Base-by-base conservation (phyloP, 2,329 filamentous ascomycete species). In the Phaeosphaeria sp. region DNA sequence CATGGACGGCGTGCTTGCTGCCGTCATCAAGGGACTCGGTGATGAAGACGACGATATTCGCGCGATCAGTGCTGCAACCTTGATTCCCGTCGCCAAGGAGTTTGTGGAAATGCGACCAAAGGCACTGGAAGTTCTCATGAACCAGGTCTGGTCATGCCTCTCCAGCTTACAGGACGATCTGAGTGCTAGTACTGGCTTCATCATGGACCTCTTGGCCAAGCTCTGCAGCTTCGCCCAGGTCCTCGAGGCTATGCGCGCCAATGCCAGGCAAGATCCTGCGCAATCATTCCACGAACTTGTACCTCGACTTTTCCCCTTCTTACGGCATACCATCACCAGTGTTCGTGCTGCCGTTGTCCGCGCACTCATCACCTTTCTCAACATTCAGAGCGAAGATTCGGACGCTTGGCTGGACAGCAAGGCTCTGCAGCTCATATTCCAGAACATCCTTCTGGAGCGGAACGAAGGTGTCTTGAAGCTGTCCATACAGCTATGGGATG, bases 201-300 rank as follows among this genome's bases (percentile, higher is more conserved):
- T 99, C 54, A 99, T 99, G 96, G 96, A 99, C 76, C 85, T 99
- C 42, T 84, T 99, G 18, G 95, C 96, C 15, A 98, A 95, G 59
- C 87, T 99, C 1, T 99, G 95, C 80, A 90, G 93, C 62, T 99
- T 97, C 80, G 91, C 91, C 0, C 87, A 97, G 79, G 94, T 98
- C 7, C 81, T 99, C 30, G 88, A 94, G 59, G 91, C 94, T 15
- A 99, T 99, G 95, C 96, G 96, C 78, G 81, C 83, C 27, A 97
- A 96, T 55, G 94, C 94, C 7, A 65, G 62, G 44, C 84, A 90
- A 68, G 91, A 97, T 70, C 86, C 92, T 13, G 90, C 93, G 66
- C 90, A 94, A 54, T 97, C 94, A 0, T 99, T 99, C 75, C 92
- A 92, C 3, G 87, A 95, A 61, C 84, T 99, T 30, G 94, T 99